Base-by-base conservation (phyloP, 345 rosid species). In the Lagerstroemia speciosa region DNA sequence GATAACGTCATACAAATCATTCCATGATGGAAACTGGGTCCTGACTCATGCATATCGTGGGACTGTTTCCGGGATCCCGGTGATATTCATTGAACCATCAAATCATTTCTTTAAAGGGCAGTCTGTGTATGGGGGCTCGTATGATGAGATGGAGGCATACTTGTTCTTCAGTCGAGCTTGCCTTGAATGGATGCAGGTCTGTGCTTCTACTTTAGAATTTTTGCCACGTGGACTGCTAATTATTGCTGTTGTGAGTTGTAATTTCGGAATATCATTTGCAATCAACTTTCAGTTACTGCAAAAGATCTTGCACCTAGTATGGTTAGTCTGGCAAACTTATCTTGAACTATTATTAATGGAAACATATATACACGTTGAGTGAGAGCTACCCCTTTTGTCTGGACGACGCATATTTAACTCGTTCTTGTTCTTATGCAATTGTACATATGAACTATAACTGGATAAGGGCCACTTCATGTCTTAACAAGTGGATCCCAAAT, bases 141-240 rank as follows among this genome's bases (percentile, higher is more conserved):
- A 79, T 58, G 68, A 83, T 79, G 87, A 85, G 73, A 70, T 83
- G 57, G 87, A 85, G 73, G 89, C 89, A 5, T 85, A 83, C 70
- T 72, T 83, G 79, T 79, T 79, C 66, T 81, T 83, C 71, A 83
- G 82, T 67, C 81, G 89, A 37, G 86, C 89, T 71, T 85, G 83
- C 75, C 85, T 85, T 67, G 89, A 83, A 62, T 81, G 89, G 86
- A 81, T 83, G 89, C 86, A 85, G 82, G 87, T 85, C 71, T 45
- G 74, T 77, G 19, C 32, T 3, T 7, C 29, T 32, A 32, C 20
- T 6, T 29, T 33, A 14, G 24, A n/a, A 27, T n/a, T 20, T n/a
- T 31, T 72, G 33, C 15, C 14, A 1, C 0, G 1, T 58, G 34
- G 20, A 58, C 14, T 30, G 29, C 33, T 27, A 57, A 11, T 57